A percentile compares a stretch with the other conserved stretches of the same genome.
phyloP scores from a whole-genome alignment of 1,139 yeast species.

The Saccharomyces hybrid region DNA sequence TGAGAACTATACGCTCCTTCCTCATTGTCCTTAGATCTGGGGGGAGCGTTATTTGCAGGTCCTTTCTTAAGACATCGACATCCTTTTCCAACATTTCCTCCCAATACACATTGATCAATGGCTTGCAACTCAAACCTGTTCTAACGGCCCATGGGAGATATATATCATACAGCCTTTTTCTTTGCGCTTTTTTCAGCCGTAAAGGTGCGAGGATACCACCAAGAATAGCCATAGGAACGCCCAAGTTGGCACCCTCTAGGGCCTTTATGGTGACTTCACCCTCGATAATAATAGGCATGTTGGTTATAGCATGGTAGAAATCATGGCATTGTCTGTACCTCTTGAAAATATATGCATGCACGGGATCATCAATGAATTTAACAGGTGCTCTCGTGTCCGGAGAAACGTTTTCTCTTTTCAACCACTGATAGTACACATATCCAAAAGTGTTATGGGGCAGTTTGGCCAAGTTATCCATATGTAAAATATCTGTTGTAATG shows the following conservation, averaged over 20 bases:
- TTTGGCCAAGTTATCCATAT: constrained; percentile 51
- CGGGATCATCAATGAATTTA: constrained; percentile 79
- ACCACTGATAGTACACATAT: constrained; percentile 68
- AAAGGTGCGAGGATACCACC: constrained; percentile 87
- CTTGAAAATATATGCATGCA: constrained; percentile 84
- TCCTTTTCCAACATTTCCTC: constrained; percentile 72
- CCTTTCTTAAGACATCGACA: constrained; percentile 59
- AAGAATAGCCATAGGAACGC: constrained; percentile 92
- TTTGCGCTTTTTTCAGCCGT: constrained; percentile 48
- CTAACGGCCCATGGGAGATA: constrained; percentile 87
- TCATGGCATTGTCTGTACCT: constrained; percentile 96
- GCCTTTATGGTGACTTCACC: constrained; percentile 94
- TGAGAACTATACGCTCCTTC: constrained; percentile 28
- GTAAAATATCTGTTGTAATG: constrained; percentile 64
- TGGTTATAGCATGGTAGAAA: constrained; percentile 88
- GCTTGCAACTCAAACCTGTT: constrained; percentile 66
- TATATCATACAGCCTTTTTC: constrained; percentile 42
- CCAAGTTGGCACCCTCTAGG: constrained; percentile 85
- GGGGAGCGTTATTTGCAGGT: constrained; percentile 52
- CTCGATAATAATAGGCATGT: constrained; percentile 84
- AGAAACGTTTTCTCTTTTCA: constrained; percentile 78
- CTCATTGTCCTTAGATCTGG: constrained; percentile 74
- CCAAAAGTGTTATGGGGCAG: constrained; percentile 77
- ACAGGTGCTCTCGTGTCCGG: constrained; percentile 93
- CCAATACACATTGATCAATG: constrained; percentile 89